Conservation (phyloP, 208 protist species). For the Leishmania major region DNA sequence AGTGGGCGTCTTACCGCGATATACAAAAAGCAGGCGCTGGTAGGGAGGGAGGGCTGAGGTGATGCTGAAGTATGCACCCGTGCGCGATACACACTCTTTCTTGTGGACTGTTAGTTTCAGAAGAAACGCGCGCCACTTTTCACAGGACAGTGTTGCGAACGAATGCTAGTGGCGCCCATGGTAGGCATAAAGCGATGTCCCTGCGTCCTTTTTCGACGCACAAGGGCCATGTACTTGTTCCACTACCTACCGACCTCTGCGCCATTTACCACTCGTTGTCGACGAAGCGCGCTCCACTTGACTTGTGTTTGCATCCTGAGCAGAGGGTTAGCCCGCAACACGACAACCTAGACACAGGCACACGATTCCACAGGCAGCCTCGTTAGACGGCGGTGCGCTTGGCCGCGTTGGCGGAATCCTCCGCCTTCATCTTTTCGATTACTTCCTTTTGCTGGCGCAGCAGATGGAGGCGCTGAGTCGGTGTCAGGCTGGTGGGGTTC, state of each 20-base stretch:
- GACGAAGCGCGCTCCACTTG: neutral
- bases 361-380: neutral
- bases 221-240: neutral
- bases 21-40: neutral
- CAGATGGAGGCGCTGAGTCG: constrained; percentile 36
- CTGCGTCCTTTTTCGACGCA: neutral
- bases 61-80: neutral
- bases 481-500: constrained; percentile 28
- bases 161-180: neutral
- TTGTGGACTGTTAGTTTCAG: neutral
- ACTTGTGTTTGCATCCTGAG: neutral
- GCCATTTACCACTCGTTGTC: neutral
- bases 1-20: neutral
- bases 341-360: neutral
- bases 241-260: too few relatives aligned
- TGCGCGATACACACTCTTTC: neutral
- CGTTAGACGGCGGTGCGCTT: neutral
- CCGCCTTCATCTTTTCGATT: constrained; percentile 70
- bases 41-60: neutral
- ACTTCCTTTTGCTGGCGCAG: constrained; percentile 53
- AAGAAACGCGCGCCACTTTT: neutral
- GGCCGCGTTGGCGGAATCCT: constrained; percentile 32
- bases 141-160: too few relatives aligned
- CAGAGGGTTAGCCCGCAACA: neutral
- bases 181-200: neutral